Percentiles rank a stretch among this genome's conserved stretches.
Evolutionary conservation across 1,139 yeast species (phyloP).

Genomic region (Taiozyma sp.): DNA sequence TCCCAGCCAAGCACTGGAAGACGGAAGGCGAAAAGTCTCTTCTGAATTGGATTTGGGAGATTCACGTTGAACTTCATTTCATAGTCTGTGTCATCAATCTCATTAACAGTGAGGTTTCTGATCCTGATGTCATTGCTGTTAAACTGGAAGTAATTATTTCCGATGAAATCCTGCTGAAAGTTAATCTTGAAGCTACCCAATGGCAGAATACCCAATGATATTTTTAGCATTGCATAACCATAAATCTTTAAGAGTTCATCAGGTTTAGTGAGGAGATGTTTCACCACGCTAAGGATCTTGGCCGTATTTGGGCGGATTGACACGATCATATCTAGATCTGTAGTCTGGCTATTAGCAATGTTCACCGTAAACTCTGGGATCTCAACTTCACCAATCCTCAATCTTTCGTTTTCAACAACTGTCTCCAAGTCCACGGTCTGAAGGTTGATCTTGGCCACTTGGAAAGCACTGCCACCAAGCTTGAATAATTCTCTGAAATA

Average conservation of each 20-base stretch:
- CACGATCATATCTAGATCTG: constrained; percentile 20
- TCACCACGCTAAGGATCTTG: constrained; percentile 28
- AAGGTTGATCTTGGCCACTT: constrained; percentile 22
- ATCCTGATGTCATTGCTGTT: constrained; percentile 17
- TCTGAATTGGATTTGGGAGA: constrained; percentile 18
- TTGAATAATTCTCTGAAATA: constrained; percentile 24
- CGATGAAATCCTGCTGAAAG: constrained; percentile 24
- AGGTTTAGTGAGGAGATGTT: constrained; percentile 26
- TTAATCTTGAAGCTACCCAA: constrained; percentile 26
- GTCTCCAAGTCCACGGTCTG: constrained; percentile 12
- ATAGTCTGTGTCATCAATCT: constrained; percentile 23
- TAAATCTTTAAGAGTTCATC: constrained; percentile 26
- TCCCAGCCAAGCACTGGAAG: constrained; percentile 30
- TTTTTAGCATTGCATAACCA: constrained; percentile 28
- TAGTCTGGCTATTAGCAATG: constrained; percentile 13
- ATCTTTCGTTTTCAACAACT: constrained; percentile 8
- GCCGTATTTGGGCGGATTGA: constrained; percentile 28
- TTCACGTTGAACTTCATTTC: constrained; percentile 17
- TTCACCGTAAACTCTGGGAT: constrained; percentile 18
- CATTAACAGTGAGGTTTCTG: constrained; percentile 10
- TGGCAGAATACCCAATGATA: constrained; percentile 29
- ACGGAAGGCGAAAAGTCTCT: constrained; percentile 16
- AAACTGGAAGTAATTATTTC: constrained; percentile 20
- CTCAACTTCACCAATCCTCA: constrained; percentile 15
- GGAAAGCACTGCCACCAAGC: constrained; percentile 27